Percentiles rank a stretch among this genome's conserved stretches.
Conservation (phyloP, 305 asterid species). For the Rubia tinctorum region DNA sequence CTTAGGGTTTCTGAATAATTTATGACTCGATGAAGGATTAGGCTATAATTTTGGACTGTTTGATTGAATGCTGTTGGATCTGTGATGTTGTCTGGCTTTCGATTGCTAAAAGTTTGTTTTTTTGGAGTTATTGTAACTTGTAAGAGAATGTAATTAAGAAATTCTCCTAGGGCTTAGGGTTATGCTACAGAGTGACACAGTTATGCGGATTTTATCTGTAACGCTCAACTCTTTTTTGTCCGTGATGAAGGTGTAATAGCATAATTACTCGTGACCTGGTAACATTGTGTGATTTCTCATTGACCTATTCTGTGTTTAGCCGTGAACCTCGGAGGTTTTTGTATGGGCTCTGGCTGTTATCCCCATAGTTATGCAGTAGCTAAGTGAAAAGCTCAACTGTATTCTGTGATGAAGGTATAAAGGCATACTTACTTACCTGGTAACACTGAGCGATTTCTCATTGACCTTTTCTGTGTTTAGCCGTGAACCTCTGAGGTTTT, state of each 20-base stretch:
- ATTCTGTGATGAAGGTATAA: background rate
- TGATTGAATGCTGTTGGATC: constrained; percentile 15
- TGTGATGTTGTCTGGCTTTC: background rate
- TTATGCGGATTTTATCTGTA: too few relatives aligned
- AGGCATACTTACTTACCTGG: too few relatives aligned
- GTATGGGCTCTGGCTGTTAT: background rate
- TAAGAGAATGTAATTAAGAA: background rate
- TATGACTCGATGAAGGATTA: background rate
- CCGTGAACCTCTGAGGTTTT: background rate
- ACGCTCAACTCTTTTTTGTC: background rate
- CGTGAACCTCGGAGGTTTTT: background rate
- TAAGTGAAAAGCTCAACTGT: too few relatives aligned
- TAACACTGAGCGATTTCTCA: too few relatives aligned
- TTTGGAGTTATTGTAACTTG: too few relatives aligned
- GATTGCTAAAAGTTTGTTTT: background rate
- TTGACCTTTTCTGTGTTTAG: too few relatives aligned
- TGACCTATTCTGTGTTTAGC: too few relatives aligned
- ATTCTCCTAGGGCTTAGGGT: too few relatives aligned
- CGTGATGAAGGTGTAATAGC: background rate
- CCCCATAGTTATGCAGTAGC: too few relatives aligned
- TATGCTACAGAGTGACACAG: too few relatives aligned
- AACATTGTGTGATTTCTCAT: too few relatives aligned
- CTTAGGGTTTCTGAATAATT: background rate
- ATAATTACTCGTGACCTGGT: too few relatives aligned
- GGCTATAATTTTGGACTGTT: background rate